Base-by-base conservation (phyloP, 2,329 filamentous ascomycete species). In the Esteya vermicola region DNA sequence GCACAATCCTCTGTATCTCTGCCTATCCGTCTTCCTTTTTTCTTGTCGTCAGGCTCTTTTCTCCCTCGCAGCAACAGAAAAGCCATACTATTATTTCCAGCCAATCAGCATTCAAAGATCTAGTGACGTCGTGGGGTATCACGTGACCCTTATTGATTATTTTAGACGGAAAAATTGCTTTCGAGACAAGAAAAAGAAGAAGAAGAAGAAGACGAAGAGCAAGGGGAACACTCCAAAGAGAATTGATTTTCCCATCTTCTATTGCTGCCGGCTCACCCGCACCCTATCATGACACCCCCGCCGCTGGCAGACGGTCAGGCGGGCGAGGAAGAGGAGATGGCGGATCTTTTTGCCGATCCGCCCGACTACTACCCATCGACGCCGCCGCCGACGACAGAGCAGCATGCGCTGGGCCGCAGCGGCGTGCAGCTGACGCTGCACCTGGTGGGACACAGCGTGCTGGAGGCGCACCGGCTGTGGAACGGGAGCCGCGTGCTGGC, bases 391-490 rank as follows among this genome's bases (percentile, higher is more conserved):
- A 89, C 81, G 3, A 76, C 73, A 45, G 76, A 82, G 46, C 70
- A 75, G 33, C 81, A 93, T 63, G 73, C 68, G 46, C 70, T 94
- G 23, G 44, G 46, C 32, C 44, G 43, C 43, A 74, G 70, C 23
- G 78, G 78, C 34, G 47, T 72, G 39, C 64, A 63, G 30, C 58
- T 84, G 46, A 68, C 61, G 40, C 67, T 86, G 48, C 46, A 50
- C 37, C 46, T 51, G 62, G 85, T 94, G 33, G 86, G 86, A 43
- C 78, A 83, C 58, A 88, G 83, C 65, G 83, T 85, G 28, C 72
- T 93, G 19, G 93, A 91, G 75, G 86, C 85, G 20, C 85, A 94
- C 58, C 72, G 83, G 48, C 71, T 95, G 23, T 96, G 89, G 89
- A 93, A 95, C 58, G 88, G 85, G 45, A 80, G 81, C 44, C 80